Base-by-base conservation (phyloP, 2,329 filamentous ascomycete genomes). In the Cercospora janseana region DNA sequence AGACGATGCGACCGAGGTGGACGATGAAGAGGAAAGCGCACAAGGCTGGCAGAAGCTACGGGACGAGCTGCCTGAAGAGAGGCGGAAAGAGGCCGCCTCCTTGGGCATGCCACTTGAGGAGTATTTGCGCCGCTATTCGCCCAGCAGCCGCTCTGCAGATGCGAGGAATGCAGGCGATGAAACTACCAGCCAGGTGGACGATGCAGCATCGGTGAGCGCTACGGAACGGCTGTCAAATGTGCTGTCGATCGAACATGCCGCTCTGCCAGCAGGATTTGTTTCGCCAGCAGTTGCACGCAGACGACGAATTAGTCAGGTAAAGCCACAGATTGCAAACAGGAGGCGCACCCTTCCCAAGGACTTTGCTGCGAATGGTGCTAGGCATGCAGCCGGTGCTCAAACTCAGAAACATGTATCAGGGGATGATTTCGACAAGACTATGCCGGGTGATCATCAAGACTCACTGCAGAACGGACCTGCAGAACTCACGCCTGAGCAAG, bases 211-310 rank as follows among this genome's bases (percentile, higher is more conserved):
- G 9, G 34, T 9, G 12, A 20, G 20, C 40, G 26, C 44, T 18
- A 40, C 32, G 1, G 44, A 27, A n/a, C 34, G 26, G 4, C n/a
- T 26, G 23, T 38, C 44, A 13, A n/a, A 31, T 16, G 34, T 18
- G 15, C 21, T 47, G 13, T 28, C 32, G n/a, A 24, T 13, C 6
- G 42, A 31, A 23, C 20, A 45, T 13, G 24, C 42, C 16, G 27
- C 42, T 1, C 51, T 66, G 8, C 63, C 64, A 29, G 57, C 58
- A n/a, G 63, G 64, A 12, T 67, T 67, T 41, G 62, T 66, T n/a
- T 63, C 60, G 5, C 64, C 64, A 7, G 59, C 56, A 3, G 58
- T 61, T 32, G 44, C 46, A 16, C 50, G 59, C 9, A 55, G 53
- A n/a, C 49, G 58, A n/a, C 41, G 54, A 6, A 54, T 60, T 31